Evolutionary conservation across 805 yeast genomes (phyloP), one percentile per base, ranked within the genome.

Genomic region (Priceomyces haplophilus): DNA sequence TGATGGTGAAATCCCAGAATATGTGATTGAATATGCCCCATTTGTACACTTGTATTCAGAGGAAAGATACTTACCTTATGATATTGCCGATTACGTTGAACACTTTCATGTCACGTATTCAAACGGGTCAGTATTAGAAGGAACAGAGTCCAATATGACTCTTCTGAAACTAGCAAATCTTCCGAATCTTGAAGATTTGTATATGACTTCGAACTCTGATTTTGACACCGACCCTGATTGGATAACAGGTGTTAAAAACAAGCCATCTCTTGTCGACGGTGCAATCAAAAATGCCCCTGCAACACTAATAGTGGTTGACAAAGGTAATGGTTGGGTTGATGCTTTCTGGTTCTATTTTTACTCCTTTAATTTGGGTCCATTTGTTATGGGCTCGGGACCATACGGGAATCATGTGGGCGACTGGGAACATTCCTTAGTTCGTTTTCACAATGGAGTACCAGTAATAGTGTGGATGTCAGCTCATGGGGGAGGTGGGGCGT

Each of bases 331-430:
- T 3, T 83, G 93, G 88, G 85, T 90, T 0, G 99, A 91, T 60
- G 88, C 97, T 0, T 91, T 79, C 59, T 91, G 98, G 97, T 93
- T 91, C 61, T 90, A 88, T 58, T 91, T 91, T 58, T 91, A 93
- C 59, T 84, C 96, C 1, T 91, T 91, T 69, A 91, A 91, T 59
- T 69, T 87, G 50, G 99, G 99, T 0, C 97, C 99, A 0, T 91
- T 83, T 65, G 97, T 91, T 7, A 89, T 91, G 97, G 98, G 98
- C 2, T 77, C 79, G 29, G 99, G 99, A 0, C 99, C 99, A 0
- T 93, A 85, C 69, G 99, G 99, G 0, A 86, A 91, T 59, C 99
- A 91, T 58, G 81, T 93, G 25, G 99, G 98, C 5, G 99, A 91
- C 67, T 91, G 99, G 99, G 99, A 91, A 54, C 99, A 91, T 61